Conservation (phyloP, 176 grass and related monocot species). For the Poa pratensis region DNA sequence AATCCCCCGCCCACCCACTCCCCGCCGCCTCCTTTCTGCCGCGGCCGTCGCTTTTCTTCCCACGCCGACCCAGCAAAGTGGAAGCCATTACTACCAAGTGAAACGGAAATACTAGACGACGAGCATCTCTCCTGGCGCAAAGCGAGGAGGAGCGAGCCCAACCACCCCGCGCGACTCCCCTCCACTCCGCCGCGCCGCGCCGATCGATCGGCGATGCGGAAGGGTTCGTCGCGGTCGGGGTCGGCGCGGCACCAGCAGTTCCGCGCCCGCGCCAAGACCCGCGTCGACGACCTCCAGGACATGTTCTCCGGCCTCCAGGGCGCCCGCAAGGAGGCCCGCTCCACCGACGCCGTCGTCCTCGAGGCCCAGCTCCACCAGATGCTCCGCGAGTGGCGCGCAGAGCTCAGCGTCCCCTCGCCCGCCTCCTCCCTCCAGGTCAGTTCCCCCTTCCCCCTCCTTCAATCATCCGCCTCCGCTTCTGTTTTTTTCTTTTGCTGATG, state of each 20-base stretch:
- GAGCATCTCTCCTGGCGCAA: constrained; percentile 36
- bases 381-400: constrained; percentile 92
- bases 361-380: constrained; percentile 94
- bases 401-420: constrained; percentile 82
- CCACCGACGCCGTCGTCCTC: constrained; percentile 72
- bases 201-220: constrained; percentile 61
- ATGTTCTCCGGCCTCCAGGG: constrained; percentile 92
- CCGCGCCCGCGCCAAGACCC: constrained; percentile 83
- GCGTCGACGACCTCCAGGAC: constrained; percentile 89
- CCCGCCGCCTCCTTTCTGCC: constrained; percentile 50
- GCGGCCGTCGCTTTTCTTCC: constrained; percentile 64
- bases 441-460: constrained; percentile 1
- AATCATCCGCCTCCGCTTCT: background rate
- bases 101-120: background rate
- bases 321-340: constrained; percentile 81
- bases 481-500: background rate
- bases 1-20: background rate
- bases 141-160: background rate
- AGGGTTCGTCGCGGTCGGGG: constrained; percentile 56
- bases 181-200: background rate
- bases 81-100: constrained; percentile 22
- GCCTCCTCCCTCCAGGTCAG: constrained; percentile 69
- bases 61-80: constrained; percentile 55
- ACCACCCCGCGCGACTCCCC: background rate
- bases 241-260: constrained; percentile 73